phyloP scores from a whole-genome alignment of 139 green algal genomes.

The Gonium pectorale region DNA sequence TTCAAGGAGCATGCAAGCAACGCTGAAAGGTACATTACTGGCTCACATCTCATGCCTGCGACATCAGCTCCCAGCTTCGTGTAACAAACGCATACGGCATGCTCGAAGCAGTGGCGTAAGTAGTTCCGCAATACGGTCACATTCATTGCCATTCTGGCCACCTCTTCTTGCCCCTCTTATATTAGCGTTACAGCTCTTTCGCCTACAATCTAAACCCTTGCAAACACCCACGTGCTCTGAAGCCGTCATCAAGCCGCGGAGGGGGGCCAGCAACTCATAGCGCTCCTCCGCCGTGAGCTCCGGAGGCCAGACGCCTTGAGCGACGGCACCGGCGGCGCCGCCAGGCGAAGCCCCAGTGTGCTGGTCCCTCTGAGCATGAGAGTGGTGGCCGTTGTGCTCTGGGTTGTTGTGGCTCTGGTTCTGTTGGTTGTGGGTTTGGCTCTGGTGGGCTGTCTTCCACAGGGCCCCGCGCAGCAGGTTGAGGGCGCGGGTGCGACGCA shows the following conservation, averaged over 20 bases:
- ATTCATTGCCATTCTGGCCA: too few species aligned
- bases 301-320: not conserved
- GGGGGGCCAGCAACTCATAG: slow-evolving; percentile 30
- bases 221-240: slow-evolving; percentile 28
- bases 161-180: too few species aligned
- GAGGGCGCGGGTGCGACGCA: slow-evolving; percentile 1
- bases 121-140: too few species aligned
- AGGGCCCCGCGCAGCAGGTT: slow-evolving; percentile 15
- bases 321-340: not conserved
- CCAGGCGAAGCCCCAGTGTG: not conserved
- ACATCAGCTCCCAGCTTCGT: too few species aligned
- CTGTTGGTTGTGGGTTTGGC: not conserved
- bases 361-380: not conserved
- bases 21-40: too few species aligned
- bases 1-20: too few species aligned
- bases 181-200: too few species aligned
- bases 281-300: slow-evolving; percentile 35
- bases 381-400: not conserved
- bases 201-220: too few species aligned
- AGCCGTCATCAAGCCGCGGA: slow-evolving; percentile 6
- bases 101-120: too few species aligned
- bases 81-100: too few species aligned
- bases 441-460: not conserved
- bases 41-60: too few species aligned
- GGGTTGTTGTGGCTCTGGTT: not conserved